These are phyloP conservation scores for Xylariaceae sp. DNA, from an alignment of 2,329 filamentous ascomycete genomes.

Conservation along the genomic window DNA sequence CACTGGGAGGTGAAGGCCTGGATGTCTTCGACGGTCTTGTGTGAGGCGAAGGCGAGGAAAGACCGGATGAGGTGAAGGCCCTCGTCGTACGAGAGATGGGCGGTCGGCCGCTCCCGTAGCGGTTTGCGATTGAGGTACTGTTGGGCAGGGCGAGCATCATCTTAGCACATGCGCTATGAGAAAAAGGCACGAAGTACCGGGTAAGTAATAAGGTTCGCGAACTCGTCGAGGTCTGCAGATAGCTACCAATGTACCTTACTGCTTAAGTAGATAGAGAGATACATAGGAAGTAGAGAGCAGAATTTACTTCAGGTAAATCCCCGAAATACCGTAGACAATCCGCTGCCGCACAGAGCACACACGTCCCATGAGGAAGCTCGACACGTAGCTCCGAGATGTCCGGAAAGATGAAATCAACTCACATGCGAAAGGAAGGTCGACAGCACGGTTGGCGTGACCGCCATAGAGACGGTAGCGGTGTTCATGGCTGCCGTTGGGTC, in stretches of 20 bases:
- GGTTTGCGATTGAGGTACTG: conserved; percentile 78
- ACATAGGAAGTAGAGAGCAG: too few relatives aligned
- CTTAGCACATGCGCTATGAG: conserved; percentile 12
- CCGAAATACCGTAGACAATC: too few relatives aligned
- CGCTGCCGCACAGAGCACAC: too few relatives aligned
- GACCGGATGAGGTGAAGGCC: conserved; percentile 79
- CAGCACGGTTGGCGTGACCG: conserved; percentile 80
- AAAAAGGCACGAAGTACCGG: too few relatives aligned
- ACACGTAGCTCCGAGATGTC: too few relatives aligned
- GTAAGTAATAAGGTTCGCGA: too few relatives aligned
- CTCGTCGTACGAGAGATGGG: conserved; percentile 90
- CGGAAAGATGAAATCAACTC: too few relatives aligned
- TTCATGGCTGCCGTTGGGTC: conserved; percentile 35
- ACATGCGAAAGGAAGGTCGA: conserved; percentile 84
- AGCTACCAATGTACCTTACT: too few relatives aligned
- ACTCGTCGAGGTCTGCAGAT: too few relatives aligned
- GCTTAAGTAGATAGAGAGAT: too few relatives aligned
- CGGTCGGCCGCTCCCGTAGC: conserved; percentile 71
- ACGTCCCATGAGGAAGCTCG: too few relatives aligned
- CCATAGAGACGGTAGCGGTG: conserved; percentile 72
- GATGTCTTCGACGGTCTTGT: conserved; percentile 86
- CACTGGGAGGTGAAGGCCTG: conserved; percentile 88
- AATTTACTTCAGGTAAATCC: too few relatives aligned
- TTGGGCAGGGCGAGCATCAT: conserved; percentile 3
- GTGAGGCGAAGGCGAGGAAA: conserved; percentile 78